A percentile compares a stretch with the other conserved stretches of the same genome.
phyloP scores from a whole-genome alignment of 306 rosid genomes.

The Fragaria nilgerrensis region DNA sequence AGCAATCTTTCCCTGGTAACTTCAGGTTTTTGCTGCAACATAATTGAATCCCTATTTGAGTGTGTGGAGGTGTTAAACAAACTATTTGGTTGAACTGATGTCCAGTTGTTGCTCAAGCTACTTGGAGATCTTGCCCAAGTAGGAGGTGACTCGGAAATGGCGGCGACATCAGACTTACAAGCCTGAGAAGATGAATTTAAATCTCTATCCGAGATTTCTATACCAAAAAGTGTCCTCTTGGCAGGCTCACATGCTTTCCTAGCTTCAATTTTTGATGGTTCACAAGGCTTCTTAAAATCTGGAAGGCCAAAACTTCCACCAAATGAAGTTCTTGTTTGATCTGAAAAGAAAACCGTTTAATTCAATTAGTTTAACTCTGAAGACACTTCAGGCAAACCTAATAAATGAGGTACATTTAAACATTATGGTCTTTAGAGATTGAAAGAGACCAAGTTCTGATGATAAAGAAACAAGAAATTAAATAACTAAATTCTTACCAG shows the following conservation, averaged over 20 bases:
- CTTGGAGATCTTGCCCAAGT: constrained; percentile 54
- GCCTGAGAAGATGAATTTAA: constrained; percentile 34
- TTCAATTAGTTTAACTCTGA: background rate
- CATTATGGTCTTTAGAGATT: background rate
- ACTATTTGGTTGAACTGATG: constrained; percentile 41
- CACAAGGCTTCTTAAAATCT: constrained; percentile 25
- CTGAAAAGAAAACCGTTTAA: constrained; percentile 17
- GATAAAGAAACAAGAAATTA: background rate
- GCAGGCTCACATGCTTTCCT: constrained; percentile 7
- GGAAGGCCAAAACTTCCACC: constrained; percentile 13
- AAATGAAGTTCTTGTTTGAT: constrained; percentile 10
- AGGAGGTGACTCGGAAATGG: constrained; percentile 46
- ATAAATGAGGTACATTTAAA: background rate
- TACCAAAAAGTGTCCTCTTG: constrained; percentile 45
- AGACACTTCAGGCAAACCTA: background rate
- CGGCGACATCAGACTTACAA: constrained; percentile 34
- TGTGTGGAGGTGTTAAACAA: constrained; percentile 33
- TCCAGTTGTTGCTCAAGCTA: constrained; percentile 53
- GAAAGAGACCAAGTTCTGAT: background rate
- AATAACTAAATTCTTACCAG: constrained; percentile 19
- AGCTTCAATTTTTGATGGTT: constrained; percentile 21
- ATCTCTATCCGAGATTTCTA: constrained; percentile 42
- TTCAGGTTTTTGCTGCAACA: constrained; percentile 15
- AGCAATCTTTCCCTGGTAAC: constrained; percentile 48
- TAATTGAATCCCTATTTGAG: constrained; percentile 26